Percentiles rank a stretch among this genome's conserved stretches.
Evolutionary conservation across 2,329 filamentous ascomycete species (phyloP).

Genomic region (Juglanconis oblonga): DNA sequence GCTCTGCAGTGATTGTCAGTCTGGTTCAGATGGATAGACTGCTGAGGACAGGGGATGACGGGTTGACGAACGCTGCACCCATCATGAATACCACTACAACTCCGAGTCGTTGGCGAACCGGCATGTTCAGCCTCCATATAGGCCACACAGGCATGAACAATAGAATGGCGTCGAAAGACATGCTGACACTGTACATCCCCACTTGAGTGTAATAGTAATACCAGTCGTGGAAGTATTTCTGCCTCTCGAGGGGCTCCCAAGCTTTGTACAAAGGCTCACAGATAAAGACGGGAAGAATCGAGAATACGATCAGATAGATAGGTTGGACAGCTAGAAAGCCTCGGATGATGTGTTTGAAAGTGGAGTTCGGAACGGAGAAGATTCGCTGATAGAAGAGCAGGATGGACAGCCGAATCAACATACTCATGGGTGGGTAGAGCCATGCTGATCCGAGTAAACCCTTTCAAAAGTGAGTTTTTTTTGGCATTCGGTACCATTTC

Average conservation of each 20-base stretch:
- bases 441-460: slow-evolving; percentile 20
- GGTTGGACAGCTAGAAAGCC: slow-evolving; percentile 20
- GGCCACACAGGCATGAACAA: slow-evolving; percentile 24
- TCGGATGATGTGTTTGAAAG: slow-evolving; percentile 7
- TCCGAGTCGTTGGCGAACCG: slow-evolving; percentile 20
- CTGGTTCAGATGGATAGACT: not conserved
- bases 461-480: not conserved
- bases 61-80: slow-evolving; percentile 18
- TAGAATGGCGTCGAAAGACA: slow-evolving; percentile 25
- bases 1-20: slow-evolving; percentile 7
- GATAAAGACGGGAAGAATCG: slow-evolving; percentile 23
- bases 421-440: slow-evolving; percentile 25
- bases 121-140: slow-evolving; percentile 23
- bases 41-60: not conserved
- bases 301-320: slow-evolving; percentile 23
- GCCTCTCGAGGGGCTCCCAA: slow-evolving; percentile 22
- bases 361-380: slow-evolving; percentile 17
- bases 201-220: slow-evolving; percentile 23
- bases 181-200: slow-evolving; percentile 23
- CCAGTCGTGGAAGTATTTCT: slow-evolving; percentile 18
- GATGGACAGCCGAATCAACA: slow-evolving; percentile 22
- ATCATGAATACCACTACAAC: slow-evolving; percentile 22
- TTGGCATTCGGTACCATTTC: not conserved
- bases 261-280: slow-evolving; percentile 20
- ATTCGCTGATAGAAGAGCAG: slow-evolving; percentile 25